These are phyloP conservation scores for Pluteus cervinus DNA, from an alignment of 768 basidiomycete species.

Conservation along the genomic window DNA sequence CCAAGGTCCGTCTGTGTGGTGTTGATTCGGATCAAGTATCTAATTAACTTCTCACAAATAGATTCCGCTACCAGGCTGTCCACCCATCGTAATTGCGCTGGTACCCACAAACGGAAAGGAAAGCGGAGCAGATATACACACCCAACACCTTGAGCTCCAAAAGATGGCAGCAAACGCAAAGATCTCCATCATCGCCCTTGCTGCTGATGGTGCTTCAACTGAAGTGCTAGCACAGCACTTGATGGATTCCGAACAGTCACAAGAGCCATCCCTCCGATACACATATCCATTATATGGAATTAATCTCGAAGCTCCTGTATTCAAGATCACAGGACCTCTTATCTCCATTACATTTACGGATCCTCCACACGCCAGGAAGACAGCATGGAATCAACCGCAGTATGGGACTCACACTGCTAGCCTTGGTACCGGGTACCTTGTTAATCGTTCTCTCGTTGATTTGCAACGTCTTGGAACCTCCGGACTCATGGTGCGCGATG, in stretches of 20 bases:
- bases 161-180: conserved; percentile 13
- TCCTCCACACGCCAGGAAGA: conserved; percentile 14
- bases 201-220: conserved; percentile 18
- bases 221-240: conserved; percentile 16
- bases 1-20: conserved; percentile 13
- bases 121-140: conserved; percentile 13
- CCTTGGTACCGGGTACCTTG: conserved; percentile 13
- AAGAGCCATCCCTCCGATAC: conserved; percentile 11
- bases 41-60: conserved; percentile 1
- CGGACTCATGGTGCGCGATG: conserved; percentile 14
- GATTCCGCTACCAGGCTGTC: conserved; percentile 17
- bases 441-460: conserved; percentile 15
- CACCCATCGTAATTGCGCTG: conserved; percentile 15
- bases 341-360: conserved; percentile 13
- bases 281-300: conserved; percentile 15
- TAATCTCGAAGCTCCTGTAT: conserved; percentile 13
- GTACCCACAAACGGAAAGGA: conserved; percentile 19
- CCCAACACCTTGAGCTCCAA: conserved; percentile 13
- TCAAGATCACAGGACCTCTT: conserved; percentile 11
- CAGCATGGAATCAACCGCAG: conserved; percentile 17
- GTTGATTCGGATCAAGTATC: background rate
- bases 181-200: conserved; percentile 10
- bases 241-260: conserved; percentile 12
- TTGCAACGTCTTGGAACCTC: conserved; percentile 10
- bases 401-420: conserved; percentile 18